Percentiles rank a stretch among this genome's conserved stretches.
phyloP scores from a whole-genome alignment of 139 green algal genomes.

The Deuterostichococcus epilithicus region DNA sequence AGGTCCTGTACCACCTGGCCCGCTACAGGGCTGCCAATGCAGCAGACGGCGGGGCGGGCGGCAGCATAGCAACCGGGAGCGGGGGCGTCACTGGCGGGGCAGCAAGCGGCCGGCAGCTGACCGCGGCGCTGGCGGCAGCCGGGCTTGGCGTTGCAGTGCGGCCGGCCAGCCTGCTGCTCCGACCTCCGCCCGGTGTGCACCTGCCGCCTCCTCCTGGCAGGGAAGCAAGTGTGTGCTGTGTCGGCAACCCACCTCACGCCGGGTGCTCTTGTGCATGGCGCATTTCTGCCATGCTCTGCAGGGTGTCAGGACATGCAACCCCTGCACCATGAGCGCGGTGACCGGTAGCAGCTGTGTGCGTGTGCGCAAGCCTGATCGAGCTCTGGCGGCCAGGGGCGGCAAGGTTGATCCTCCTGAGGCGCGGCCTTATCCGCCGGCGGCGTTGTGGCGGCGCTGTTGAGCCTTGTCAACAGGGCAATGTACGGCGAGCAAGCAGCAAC shows the following conservation, averaged over 20 bases:
- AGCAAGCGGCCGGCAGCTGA: too few relatives aligned
- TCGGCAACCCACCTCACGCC: too few relatives aligned
- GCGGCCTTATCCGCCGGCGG: constrained; percentile 6
- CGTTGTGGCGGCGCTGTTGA: neutral
- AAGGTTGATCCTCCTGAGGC: constrained; percentile 1
- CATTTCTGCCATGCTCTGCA: too few relatives aligned
- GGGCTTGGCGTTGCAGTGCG: constrained; percentile 33
- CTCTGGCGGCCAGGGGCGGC: neutral
- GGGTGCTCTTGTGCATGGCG: too few relatives aligned
- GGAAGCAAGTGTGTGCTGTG: too few relatives aligned
- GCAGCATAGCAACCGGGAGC: too few relatives aligned
- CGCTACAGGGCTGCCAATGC: neutral
- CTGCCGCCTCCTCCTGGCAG: too few relatives aligned
- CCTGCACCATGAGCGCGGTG: too few relatives aligned
- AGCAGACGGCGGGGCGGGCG: too few relatives aligned
- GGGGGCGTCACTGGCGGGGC: too few relatives aligned
- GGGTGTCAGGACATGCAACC: too few relatives aligned
- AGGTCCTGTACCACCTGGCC: constrained; percentile 41
- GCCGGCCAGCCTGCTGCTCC: constrained; percentile 39
- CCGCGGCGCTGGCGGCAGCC: constrained; percentile 14
- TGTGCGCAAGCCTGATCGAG: neutral
- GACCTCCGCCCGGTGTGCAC: constrained; percentile 11
- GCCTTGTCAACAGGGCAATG: constrained; percentile 13
- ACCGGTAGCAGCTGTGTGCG: neutral
- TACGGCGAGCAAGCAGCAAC: constrained; percentile 50